Conservation (phyloP, 2,329 filamentous ascomycete species). For the Rhinocladiella similis region DNA sequence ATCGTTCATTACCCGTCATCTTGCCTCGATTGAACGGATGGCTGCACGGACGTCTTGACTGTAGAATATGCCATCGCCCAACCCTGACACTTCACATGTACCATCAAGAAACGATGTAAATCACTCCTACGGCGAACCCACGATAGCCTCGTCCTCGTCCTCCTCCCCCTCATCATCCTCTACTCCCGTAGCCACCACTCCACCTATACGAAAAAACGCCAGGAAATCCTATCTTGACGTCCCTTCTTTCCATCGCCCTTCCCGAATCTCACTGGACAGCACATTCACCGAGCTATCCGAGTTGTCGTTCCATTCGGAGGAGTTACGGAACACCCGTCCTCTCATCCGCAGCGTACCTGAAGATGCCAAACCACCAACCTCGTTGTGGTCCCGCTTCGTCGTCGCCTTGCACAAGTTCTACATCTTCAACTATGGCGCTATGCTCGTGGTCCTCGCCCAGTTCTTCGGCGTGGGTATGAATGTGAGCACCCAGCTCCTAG, state of each 20-base stretch:
- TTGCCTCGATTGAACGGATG: background rate
- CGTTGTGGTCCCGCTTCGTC: conserved; percentile 31
- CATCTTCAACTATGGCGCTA: conserved; percentile 68
- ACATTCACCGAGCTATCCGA: conserved; percentile 31
- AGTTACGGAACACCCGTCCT: conserved; percentile 16
- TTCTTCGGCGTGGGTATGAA: conserved; percentile 87
- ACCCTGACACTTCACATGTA: background rate
- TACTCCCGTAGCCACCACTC: background rate
- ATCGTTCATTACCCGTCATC: too few species aligned
- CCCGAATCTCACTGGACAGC: conserved; percentile 24
- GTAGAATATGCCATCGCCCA: conserved; percentile 16
- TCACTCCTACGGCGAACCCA: conserved; percentile 1
- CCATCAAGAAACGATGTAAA: conserved; percentile 4
- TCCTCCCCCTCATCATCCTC: conserved; percentile 8
- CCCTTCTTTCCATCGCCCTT: conserved; percentile 9
- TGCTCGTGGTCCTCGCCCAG: conserved; percentile 72
- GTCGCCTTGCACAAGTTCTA: conserved; percentile 49
- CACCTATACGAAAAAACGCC: background rate
- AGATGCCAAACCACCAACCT: conserved; percentile 7
- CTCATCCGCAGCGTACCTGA: conserved; percentile 21
- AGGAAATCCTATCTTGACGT: conserved; percentile 18
- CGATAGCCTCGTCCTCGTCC: conserved; percentile 4
- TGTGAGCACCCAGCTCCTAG: conserved; percentile 72
- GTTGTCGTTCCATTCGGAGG: conserved; percentile 27
- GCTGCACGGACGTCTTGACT: background rate